phyloP scores from a whole-genome alignment of 768 basidiomycete genomes.

The Hirschioporus abietinus region DNA sequence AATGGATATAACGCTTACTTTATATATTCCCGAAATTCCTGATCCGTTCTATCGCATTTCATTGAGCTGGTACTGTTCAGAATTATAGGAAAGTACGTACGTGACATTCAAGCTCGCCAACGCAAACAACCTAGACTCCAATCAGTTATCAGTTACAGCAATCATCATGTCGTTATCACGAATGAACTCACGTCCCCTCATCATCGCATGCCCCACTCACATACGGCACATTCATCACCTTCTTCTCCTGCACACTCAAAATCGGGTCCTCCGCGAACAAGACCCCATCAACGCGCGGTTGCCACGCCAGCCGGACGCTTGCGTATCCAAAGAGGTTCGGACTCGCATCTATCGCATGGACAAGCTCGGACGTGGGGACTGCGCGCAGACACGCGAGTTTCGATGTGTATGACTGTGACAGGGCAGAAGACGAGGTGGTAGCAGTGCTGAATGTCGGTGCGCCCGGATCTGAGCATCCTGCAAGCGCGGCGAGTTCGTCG shows the following conservation, averaged over 20 bases:
- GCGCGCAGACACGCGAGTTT: slow-evolving; percentile 11
- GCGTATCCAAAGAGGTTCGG: slow-evolving; percentile 5
- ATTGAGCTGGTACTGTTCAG: neutral
- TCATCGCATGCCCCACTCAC: slow-evolving; percentile 15
- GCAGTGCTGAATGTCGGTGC: neutral
- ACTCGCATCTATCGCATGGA: slow-evolving; percentile 9
- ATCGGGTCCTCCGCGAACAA: slow-evolving; percentile 20
- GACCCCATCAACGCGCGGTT: slow-evolving; percentile 22
- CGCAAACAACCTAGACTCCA: neutral
- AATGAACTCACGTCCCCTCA: slow-evolving; percentile 20
- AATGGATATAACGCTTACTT: neutral
- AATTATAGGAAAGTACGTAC: neutral
- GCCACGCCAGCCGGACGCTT: slow-evolving; percentile 18
- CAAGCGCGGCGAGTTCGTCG: slow-evolving; percentile 13
- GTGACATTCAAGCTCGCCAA: slow-evolving; percentile 2
- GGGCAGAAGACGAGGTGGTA: too few relatives aligned
- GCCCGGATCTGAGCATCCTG: slow-evolving; percentile 9
- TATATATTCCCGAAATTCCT: neutral
- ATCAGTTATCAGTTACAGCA: neutral
- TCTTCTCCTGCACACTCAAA: slow-evolving; percentile 15
- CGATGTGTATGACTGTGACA: slow-evolving; percentile 1
- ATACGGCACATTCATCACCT: slow-evolving; percentile 18
- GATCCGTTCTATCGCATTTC: neutral
- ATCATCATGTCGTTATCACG: too few relatives aligned
- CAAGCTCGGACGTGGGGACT: slow-evolving; percentile 10